Base-by-base conservation (phyloP, 306 rosid species). In the Cercis canadensis region DNA sequence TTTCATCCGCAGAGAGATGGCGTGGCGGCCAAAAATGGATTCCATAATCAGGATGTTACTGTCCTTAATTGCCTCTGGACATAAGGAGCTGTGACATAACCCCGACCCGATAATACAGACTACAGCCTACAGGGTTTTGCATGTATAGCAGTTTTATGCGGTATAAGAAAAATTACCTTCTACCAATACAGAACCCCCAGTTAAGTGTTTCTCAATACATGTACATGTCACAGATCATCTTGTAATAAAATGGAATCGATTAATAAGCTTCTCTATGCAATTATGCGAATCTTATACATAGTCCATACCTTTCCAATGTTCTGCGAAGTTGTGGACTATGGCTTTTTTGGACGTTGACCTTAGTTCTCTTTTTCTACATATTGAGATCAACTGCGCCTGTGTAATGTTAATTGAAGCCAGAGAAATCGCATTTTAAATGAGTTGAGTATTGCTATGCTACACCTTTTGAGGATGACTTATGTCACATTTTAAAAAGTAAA, bases 31-130 rank as follows among this genome's bases (percentile, higher is more conserved):
- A 43, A 19, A 36, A 19, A 36, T 43, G 41, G n/a, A n/a, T n/a
- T n/a, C n/a, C n/a, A n/a, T n/a, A n/a, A 44, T 9, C 75, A 68
- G 34, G 57, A 69, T 37, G 63, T 24, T 44, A 73, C 49, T 14
- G 55, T 41, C 50, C 31, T 44, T 12, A 16, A 13, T 14, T 54
- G 21, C 39, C 65, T 32, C 31, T 13, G 15, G 45, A 44, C 43
- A 54, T 31, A 62, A 61, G 62, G 33, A 44, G 13, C 11, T 49
- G 36, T 73, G 54, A 37, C 72, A 50, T 36, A 49, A 49, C 33
- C 66, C 62, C 45, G 8, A 33, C 67, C 73, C n/a, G 56, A 21
- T 17, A 18, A 51, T 34, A 33, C 32, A 74, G 18, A 72, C 19
- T 50, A 13, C 8, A 34, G n/a, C n/a, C n/a, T n/a, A n/a, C n/a